A percentile compares a stretch with the other conserved stretches of the same genome.
Conservation (phyloP, 306 rosid species). For the Hippophae gyantsensis region DNA sequence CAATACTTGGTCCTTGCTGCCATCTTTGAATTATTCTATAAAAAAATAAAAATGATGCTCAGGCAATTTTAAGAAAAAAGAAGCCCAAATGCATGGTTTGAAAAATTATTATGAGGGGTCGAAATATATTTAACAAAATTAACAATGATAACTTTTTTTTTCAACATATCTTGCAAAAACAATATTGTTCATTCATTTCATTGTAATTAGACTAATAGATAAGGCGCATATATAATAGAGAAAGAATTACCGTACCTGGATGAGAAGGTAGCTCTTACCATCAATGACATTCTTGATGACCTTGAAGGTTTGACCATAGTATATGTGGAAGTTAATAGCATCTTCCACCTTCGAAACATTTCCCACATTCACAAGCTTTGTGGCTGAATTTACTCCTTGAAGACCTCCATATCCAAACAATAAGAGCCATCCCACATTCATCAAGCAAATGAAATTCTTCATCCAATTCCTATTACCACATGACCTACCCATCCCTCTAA, state of each 20-base stretch:
- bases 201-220: neutral
- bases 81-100: neutral
- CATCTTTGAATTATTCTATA: constrained; percentile 69
- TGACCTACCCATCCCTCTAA: no score
- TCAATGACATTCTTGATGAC: constrained; percentile 81
- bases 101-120: no score
- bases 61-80: neutral
- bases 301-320: constrained; percentile 85
- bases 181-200: neutral
- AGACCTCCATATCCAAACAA: no score
- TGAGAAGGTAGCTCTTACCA: constrained; percentile 88
- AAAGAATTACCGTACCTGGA: constrained; percentile 48
- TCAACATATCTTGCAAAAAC: neutral
- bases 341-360: constrained; percentile 73
- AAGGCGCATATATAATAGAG: neutral
- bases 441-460: no score
- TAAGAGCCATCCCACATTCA: no score
- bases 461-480: no score
- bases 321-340: constrained; percentile 64
- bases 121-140: no score
- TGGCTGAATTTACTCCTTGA: constrained; percentile 15
- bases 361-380: constrained; percentile 20
- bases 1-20: constrained; percentile 81
- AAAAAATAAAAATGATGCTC: neutral
- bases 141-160: no score